Base-by-base conservation (phyloP, 495 filamentous ascomycete species). In the Daldinia concentrica region DNA sequence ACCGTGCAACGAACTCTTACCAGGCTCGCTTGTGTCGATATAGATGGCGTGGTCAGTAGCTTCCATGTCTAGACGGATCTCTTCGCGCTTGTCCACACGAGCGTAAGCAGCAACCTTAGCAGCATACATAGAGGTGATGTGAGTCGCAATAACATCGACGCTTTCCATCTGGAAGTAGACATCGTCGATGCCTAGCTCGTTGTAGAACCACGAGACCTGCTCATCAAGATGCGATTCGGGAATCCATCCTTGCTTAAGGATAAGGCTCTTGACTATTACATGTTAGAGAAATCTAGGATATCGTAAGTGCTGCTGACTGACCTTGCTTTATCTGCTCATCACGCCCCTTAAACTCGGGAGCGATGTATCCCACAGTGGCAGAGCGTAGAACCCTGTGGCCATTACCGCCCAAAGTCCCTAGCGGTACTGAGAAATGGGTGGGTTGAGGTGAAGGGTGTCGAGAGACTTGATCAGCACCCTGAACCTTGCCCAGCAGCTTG, bases 161-260 rank as follows among this genome's bases (percentile, higher is more conserved):
- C 87, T 87, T 82, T 99, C 95, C 37, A 93, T 92, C 78, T 97
- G 91, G 85, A 99, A 99, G 82, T 99, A 99, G 83, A 97, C 94
- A 81, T 99, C 95, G 80, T 99, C 95, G 75, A 99, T 99, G 58
- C 95, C 96, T 14, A 99, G 87, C 78, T 94, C 91, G 72, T 95
- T 92, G 83, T 99, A 99, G 85, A 99, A 99, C 96, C 95, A 98
- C 17, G 86, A 86, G 32, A 93, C 92, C 81, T 99, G 93, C 2
- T 89, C 86, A 63, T 94, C 89, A 39, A 97, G 86, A 69, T 98
- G 91, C 45, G 92, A 87, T 59, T 85, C 82, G 2, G 95, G 95
- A 60, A 99, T 92, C 88, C 97, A 98, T 41, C 87, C 90, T 77
- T 74, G 76, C 51, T 81, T 78, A 34, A 45, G 67, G 68, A 86